Evolutionary conservation across 2,329 filamentous ascomycete genomes (phyloP).

Genomic region (Stagonosporopsis tanaceti): DNA sequence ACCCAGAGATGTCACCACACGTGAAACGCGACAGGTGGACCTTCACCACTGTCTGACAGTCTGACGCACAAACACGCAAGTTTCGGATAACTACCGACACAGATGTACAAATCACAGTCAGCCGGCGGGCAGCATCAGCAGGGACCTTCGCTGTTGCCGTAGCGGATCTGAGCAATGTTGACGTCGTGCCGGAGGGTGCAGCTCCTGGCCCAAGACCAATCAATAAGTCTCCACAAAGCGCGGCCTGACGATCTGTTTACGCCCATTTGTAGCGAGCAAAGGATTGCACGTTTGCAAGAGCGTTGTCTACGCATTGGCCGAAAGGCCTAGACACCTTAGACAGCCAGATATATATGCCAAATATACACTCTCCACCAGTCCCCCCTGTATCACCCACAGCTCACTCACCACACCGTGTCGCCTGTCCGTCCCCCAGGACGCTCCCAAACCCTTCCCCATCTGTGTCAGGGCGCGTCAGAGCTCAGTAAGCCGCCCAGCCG

Average conservation of each 20-base stretch:
- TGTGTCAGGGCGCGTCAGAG: constrained; percentile 51
- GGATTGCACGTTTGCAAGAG: not conserved
- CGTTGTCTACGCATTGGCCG: not conserved
- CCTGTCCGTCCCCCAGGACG: constrained; percentile 65
- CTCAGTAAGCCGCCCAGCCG: constrained; percentile 48
- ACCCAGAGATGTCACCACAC: constrained; percentile 20
- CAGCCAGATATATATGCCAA: not conserved
- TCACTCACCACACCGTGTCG: constrained; percentile 64
- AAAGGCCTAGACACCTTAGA: constrained; percentile 5
- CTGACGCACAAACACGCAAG: constrained; percentile 8
- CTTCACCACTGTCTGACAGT: constrained; percentile 20
- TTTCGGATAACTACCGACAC: constrained; percentile 7
- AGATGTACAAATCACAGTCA: not conserved
- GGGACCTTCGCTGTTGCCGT: constrained; percentile 1
- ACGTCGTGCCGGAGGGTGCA: constrained; percentile 8
- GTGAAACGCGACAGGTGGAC: constrained; percentile 34
- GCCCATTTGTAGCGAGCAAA: not conserved
- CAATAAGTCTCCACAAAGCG: not conserved
- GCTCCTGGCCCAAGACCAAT: constrained; percentile 3
- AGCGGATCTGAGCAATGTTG: constrained; percentile 10
- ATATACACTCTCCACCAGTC: not conserved
- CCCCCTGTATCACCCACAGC: constrained; percentile 27
- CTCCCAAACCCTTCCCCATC: constrained; percentile 55
- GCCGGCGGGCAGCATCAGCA: not conserved
- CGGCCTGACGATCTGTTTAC: not conserved